A percentile compares a stretch with the other conserved stretches of the same genome.
These are phyloP conservation scores for Leccinum pallidistipes DNA, from an alignment of 1,284 basidiomycete genomes.

Conservation along the genomic window DNA sequence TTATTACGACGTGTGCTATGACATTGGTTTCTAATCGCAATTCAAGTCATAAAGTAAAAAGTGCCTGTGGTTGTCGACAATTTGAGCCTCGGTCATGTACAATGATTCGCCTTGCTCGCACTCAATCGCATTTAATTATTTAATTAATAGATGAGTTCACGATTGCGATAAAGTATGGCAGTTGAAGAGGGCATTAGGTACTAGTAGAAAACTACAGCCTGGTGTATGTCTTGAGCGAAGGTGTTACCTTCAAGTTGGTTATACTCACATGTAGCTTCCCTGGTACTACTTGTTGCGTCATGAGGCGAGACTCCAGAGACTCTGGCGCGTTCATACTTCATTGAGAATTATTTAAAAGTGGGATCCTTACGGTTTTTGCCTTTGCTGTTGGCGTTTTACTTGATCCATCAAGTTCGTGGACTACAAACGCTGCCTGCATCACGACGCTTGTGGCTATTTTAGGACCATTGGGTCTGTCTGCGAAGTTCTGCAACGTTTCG, in stretches of 20 bases:
- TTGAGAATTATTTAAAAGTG: not conserved
- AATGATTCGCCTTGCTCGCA: too few relatives aligned
- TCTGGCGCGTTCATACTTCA: not conserved
- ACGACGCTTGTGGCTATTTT: not conserved
- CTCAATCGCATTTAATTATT: too few relatives aligned
- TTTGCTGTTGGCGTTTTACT: not conserved
- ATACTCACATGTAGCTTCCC: not conserved
- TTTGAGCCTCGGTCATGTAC: too few relatives aligned
- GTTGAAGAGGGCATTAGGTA: too few relatives aligned
- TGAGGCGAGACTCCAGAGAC: not conserved
- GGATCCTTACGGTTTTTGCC: not conserved
- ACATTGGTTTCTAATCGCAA: too few relatives aligned
- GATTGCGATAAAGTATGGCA: too few relatives aligned
- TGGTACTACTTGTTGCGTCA: not conserved
- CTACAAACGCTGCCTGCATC: not conserved
- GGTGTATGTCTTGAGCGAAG: not conserved
- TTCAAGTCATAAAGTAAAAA: too few relatives aligned
- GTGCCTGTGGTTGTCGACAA: too few relatives aligned
- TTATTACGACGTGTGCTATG: too few relatives aligned
- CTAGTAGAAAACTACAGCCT: too few relatives aligned
- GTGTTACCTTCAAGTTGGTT: not conserved
- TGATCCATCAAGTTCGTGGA: not conserved
- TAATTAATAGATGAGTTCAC: too few relatives aligned
- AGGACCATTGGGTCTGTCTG: not conserved
- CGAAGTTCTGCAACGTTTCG: not conserved